phyloP scores from a whole-genome alignment of 2,329 filamentous ascomycete genomes.

The Geosmithia morbida region DNA sequence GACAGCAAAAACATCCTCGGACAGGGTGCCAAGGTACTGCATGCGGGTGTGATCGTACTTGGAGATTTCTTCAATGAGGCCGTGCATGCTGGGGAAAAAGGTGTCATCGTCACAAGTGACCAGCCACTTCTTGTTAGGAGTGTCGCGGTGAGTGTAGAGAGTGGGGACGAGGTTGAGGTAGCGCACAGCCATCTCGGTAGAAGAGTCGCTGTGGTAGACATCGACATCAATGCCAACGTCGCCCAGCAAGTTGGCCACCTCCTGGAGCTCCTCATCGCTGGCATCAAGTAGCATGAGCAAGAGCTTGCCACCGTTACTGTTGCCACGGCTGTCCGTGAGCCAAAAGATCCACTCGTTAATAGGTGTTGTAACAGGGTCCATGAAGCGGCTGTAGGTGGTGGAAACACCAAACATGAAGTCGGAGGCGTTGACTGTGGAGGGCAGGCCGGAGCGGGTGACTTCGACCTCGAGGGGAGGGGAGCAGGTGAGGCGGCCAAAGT shows the following conservation, averaged over 20 bases:
- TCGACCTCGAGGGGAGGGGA: slow-evolving; percentile 33
- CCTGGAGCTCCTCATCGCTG: slow-evolving; percentile 31
- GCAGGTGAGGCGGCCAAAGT: slow-evolving; percentile 26
- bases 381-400: slow-evolving; percentile 40
- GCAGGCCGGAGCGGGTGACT: slow-evolving; percentile 34
- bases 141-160: slow-evolving; percentile 35
- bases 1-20: slow-evolving; percentile 45
- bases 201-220: slow-evolving; percentile 37
- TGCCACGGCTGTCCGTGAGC: slow-evolving; percentile 40
- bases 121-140: slow-evolving; percentile 39
- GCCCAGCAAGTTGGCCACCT: slow-evolving; percentile 30
- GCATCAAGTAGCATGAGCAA: slow-evolving; percentile 39
- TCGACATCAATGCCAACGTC: slow-evolving; percentile 40
- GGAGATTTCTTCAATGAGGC: slow-evolving; percentile 33
- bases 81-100: slow-evolving; percentile 46
- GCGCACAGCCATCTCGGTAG: slow-evolving; percentile 41
- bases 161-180: slow-evolving; percentile 40
- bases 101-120: slow-evolving; percentile 52
- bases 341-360: slow-evolving; percentile 46
- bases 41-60: slow-evolving; percentile 34
- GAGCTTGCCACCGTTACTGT: slow-evolving; percentile 41
- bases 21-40: slow-evolving; percentile 47
- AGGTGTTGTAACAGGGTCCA: slow-evolving; percentile 32
- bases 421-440: slow-evolving; percentile 34
- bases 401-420: slow-evolving; percentile 46